Evolutionary conservation across 2,329 filamentous ascomycete genomes (phyloP).

Genomic region (Ophidiomyces ophidiicola): DNA sequence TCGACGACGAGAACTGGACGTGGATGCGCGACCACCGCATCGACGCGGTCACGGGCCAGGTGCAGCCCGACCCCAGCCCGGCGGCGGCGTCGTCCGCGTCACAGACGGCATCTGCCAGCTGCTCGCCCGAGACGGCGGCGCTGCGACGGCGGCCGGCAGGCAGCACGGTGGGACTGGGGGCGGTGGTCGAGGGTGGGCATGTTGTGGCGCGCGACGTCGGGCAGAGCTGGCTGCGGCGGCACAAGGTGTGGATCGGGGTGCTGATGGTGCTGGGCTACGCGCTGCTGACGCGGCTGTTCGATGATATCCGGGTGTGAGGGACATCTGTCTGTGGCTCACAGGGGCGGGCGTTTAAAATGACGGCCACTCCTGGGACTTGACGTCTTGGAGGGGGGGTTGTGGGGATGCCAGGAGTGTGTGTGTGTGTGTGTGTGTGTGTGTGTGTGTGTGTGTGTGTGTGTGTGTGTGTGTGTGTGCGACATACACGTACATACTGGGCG

Average conservation of each 20-base stretch:
- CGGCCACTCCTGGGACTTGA: no score
- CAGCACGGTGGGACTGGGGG: conserved; percentile 43
- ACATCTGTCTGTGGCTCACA: background rate
- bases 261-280: conserved; percentile 70
- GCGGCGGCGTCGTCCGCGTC: no score
- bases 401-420: no score
- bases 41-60: conserved; percentile 61
- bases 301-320: conserved; percentile 21
- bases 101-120: conserved; percentile 36
- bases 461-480: no score
- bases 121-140: conserved; percentile 50
- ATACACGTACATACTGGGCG: no score
- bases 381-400: no score
- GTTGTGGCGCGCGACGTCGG: conserved; percentile 60
- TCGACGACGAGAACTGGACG: conserved; percentile 78
- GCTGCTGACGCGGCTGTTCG: conserved; percentile 61
- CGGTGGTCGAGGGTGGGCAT: conserved; percentile 67
- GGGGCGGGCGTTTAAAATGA: no score
- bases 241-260: conserved; percentile 64
- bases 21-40: conserved; percentile 81
- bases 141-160: conserved; percentile 51
- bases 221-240: conserved; percentile 66
- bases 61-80: conserved; percentile 41
- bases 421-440: no score
- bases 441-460: no score